Conservation (phyloP, 1,284 basidiomycete species). For the Ceratobasidium papillatum region DNA sequence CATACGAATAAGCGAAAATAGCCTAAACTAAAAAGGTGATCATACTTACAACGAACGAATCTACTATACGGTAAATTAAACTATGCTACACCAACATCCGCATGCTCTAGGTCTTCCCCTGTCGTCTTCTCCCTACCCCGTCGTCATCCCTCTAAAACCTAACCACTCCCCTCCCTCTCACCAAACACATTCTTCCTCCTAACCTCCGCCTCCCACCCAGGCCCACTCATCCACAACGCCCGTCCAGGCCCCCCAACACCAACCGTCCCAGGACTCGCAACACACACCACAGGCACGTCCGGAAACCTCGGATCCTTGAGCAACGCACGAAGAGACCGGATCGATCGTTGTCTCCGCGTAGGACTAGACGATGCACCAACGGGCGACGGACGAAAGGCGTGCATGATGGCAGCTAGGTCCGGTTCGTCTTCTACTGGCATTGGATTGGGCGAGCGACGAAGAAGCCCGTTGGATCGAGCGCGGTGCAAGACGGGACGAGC, state of each 20-base stretch:
- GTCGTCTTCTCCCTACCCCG: background rate
- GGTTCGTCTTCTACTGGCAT: conserved; percentile 7
- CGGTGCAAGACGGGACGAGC: background rate
- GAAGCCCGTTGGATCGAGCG: conserved; percentile 7
- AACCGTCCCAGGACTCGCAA: conserved; percentile 32
- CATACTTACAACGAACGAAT: conserved; percentile 5
- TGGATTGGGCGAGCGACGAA: background rate
- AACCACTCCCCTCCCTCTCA: background rate
- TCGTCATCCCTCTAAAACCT: background rate
- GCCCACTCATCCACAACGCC: conserved; percentile 20
- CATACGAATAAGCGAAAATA: background rate
- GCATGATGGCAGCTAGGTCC: conserved; percentile 14
- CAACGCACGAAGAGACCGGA: conserved; percentile 25
- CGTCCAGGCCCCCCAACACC: conserved; percentile 8
- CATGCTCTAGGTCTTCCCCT: background rate
- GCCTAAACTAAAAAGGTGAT: background rate
- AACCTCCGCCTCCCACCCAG: conserved; percentile 1
- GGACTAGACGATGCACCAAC: background rate
- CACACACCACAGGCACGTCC: conserved; percentile 33
- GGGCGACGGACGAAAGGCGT: conserved; percentile 10
- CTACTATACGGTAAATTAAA: background rate
- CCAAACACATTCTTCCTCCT: background rate
- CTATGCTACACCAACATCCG: background rate
- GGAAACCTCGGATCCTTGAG: conserved; percentile 34
- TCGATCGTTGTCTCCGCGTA: conserved; percentile 1